Conservation (phyloP, 1,284 basidiomycete species). For the Trametes sp. region DNA sequence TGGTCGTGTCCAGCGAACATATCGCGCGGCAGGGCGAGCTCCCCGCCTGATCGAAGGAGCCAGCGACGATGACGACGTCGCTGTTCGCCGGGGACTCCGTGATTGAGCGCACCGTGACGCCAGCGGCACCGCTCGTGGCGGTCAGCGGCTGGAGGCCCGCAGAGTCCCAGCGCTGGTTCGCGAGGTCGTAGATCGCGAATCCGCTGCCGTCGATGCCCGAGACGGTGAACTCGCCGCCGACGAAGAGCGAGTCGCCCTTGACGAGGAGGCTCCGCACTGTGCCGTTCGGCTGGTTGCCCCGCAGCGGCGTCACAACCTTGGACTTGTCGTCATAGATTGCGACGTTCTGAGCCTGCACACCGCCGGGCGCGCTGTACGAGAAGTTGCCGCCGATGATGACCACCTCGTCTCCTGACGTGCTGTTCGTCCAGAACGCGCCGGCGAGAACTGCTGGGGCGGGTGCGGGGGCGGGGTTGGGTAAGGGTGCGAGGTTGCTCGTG, state of each 20-base stretch:
- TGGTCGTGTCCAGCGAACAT: constrained; percentile 76
- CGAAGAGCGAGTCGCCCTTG: constrained; percentile 67
- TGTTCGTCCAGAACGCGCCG: constrained; percentile 91
- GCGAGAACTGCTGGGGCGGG: constrained; percentile 84
- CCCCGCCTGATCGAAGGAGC: constrained; percentile 86
- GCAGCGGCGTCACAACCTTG: constrained; percentile 61
- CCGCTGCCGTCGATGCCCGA: constrained; percentile 62
- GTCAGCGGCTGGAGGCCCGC: constrained; percentile 66
- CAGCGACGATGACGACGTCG: constrained; percentile 81
- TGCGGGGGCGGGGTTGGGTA: constrained; percentile 63
- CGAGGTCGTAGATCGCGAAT: constrained; percentile 82
- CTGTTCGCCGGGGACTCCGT: constrained; percentile 67
- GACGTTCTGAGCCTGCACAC: constrained; percentile 60
- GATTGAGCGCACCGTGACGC: constrained; percentile 80
- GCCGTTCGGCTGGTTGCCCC: constrained; percentile 70
- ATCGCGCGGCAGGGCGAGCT: constrained; percentile 79
- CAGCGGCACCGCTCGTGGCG: constrained; percentile 53
- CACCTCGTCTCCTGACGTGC: constrained; percentile 62
- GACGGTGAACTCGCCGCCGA: constrained; percentile 84
- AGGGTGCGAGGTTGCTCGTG: constrained; percentile 47
- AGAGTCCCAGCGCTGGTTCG: constrained; percentile 64
- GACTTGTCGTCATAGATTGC: constrained; percentile 76
- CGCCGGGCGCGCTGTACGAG: constrained; percentile 59
- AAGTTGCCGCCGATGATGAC: constrained; percentile 94
- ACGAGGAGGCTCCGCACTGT: constrained; percentile 80